phyloP scores from a whole-genome alignment of 1,284 basidiomycete species.

The Trichosporon ovoides region DNA sequence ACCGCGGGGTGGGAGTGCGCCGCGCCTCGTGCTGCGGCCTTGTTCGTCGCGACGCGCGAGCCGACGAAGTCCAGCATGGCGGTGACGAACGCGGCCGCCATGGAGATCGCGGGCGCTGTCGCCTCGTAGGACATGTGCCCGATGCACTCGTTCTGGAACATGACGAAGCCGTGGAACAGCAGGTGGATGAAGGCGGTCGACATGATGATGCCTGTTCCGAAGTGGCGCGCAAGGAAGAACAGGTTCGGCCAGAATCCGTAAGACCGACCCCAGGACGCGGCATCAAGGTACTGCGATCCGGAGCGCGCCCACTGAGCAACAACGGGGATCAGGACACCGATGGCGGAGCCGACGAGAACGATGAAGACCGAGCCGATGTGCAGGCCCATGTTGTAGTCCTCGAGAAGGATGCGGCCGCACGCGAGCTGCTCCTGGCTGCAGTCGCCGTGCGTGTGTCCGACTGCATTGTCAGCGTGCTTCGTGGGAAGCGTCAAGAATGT shows the following conservation, averaged over 20 bases:
- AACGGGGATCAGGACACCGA: slow-evolving; percentile 45
- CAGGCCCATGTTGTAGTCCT: slow-evolving; percentile 46
- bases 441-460: slow-evolving; percentile 43
- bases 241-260: slow-evolving; percentile 26
- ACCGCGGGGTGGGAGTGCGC: neutral
- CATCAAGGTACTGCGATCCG: slow-evolving; percentile 7
- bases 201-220: slow-evolving; percentile 30
- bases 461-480: too few relatives aligned
- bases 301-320: slow-evolving; percentile 19
- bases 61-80: slow-evolving; percentile 45
- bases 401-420: slow-evolving; percentile 35
- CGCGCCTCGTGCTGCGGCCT: neutral
- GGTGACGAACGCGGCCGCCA: slow-evolving; percentile 38
- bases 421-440: slow-evolving; percentile 44
- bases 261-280: slow-evolving; percentile 6
- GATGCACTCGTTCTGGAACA: slow-evolving; percentile 48
- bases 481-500: too few relatives aligned
- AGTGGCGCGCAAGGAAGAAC: slow-evolving; percentile 47
- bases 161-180: slow-evolving; percentile 49
- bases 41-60: slow-evolving; percentile 4
- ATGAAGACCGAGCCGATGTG: slow-evolving; percentile 51
- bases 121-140: slow-evolving; percentile 50
- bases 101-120: slow-evolving; percentile 47
- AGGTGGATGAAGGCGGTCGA: slow-evolving; percentile 36
- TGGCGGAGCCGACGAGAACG: slow-evolving; percentile 43